A percentile compares a stretch with the other conserved stretches of the same genome.
phyloP scores from a whole-genome alignment of 257 asterid species.

The Buddleja alternifolia region DNA sequence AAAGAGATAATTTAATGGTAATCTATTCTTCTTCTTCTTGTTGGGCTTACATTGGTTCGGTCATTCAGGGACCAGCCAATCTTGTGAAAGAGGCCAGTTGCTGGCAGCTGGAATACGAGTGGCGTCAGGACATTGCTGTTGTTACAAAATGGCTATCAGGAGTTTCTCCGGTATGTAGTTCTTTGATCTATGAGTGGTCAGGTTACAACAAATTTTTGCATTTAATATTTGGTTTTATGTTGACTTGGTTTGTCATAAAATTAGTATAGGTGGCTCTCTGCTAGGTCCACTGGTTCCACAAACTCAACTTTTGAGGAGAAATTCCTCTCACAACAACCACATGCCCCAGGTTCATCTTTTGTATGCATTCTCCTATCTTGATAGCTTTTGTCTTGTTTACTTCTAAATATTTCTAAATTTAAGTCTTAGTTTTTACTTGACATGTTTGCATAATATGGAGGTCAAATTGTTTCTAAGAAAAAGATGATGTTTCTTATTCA shows the following conservation, averaged over 20 bases:
- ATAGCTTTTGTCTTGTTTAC: slow-evolving; percentile 20
- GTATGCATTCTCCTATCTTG: slow-evolving; percentile 1
- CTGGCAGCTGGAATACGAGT: slow-evolving; percentile 95
- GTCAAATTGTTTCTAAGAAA: background rate
- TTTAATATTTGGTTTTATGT: slow-evolving; percentile 23
- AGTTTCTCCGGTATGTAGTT: slow-evolving; percentile 86
- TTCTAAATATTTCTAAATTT: background rate
- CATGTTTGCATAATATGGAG: slow-evolving; percentile 18
- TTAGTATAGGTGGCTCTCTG: slow-evolving; percentile 99
- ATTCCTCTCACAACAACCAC: slow-evolving; percentile 88
- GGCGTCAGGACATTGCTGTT: slow-evolving; percentile 99
- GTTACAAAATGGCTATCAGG: slow-evolving; percentile 98
- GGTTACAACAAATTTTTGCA: slow-evolving; percentile 9
- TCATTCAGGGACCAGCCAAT: slow-evolving; percentile 77
- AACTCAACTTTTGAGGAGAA: slow-evolving; percentile 91
- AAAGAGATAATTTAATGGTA: background rate
- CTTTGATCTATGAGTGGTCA: slow-evolving; percentile 26
- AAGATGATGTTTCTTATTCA: background rate
- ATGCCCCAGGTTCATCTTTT: slow-evolving; percentile 71
- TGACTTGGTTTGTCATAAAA: slow-evolving; percentile 46
- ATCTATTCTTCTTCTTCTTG: background rate
- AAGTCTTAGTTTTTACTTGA: background rate
- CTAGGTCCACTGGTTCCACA: slow-evolving; percentile 69
- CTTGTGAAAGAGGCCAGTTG: slow-evolving; percentile 93
- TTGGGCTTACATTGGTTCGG: slow-evolving; percentile 31